phyloP scores from a whole-genome alignment of 345 rosid species.

The Abelmoschus esculentus region DNA sequence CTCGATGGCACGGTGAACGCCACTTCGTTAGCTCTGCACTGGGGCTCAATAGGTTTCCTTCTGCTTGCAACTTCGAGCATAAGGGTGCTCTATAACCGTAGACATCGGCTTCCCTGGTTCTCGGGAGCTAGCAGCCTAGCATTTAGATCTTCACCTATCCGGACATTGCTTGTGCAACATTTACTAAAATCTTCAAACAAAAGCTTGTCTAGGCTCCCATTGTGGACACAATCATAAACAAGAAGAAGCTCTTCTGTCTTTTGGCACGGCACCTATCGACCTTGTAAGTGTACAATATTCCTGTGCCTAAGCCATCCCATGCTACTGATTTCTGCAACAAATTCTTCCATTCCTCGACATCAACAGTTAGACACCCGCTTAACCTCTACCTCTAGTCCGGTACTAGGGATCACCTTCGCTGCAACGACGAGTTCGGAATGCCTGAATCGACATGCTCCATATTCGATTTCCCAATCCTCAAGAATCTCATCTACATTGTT shows the following conservation, averaged over 20 bases:
- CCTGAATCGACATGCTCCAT: background rate
- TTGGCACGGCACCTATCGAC: slow-evolving; percentile 31
- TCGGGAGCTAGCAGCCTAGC: slow-evolving; percentile 42
- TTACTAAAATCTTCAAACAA: slow-evolving; percentile 28
- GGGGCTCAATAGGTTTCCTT: slow-evolving; percentile 27
- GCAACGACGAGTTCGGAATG: slow-evolving; percentile 2
- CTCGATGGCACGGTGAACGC: slow-evolving; percentile 30
- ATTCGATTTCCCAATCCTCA: slow-evolving; percentile 31
- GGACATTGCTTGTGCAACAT: slow-evolving; percentile 36
- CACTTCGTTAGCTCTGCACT: slow-evolving; percentile 25
- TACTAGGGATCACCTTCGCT: slow-evolving; percentile 18
- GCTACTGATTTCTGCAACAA: slow-evolving; percentile 27
- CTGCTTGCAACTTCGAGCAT: slow-evolving; percentile 47
- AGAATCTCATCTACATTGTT: slow-evolving; percentile 14
- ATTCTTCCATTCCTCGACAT: slow-evolving; percentile 29
- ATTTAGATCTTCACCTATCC: slow-evolving; percentile 27
- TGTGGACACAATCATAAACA: slow-evolving; percentile 30
- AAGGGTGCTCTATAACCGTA: slow-evolving; percentile 18
- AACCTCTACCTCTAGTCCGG: slow-evolving; percentile 19
- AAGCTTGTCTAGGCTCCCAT: slow-evolving; percentile 34
- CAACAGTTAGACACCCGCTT: slow-evolving; percentile 23
- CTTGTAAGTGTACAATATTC: slow-evolving; percentile 37
- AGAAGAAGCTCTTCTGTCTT: slow-evolving; percentile 35
- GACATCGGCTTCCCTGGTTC: slow-evolving; percentile 35
- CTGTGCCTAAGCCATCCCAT: slow-evolving; percentile 31